Base-by-base conservation (phyloP, 306 rosid genomes). In the Rubus idaeus region DNA sequence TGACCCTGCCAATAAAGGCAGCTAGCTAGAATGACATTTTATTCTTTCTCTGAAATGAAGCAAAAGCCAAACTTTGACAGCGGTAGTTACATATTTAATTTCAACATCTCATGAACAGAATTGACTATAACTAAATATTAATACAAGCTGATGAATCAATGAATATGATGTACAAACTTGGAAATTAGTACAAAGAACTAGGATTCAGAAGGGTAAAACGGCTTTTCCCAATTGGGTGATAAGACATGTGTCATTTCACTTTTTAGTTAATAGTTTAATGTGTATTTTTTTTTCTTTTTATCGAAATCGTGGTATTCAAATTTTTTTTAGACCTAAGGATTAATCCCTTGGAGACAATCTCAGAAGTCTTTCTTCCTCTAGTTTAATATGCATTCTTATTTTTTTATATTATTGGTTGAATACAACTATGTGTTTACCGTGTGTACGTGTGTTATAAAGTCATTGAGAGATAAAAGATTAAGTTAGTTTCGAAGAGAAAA, bases 31-130 rank as follows among this genome's bases (percentile, higher is more conserved):
- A 18, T 9, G 52, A 35, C 67, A 50, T 50, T 61, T 49, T 51
- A 71, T 17, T 47, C 46, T n/a, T 7, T 64, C 73, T 72, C 67
- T 64, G 52, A 78, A 71, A 51, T 71, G 50, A 72, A 78, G 73
- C 73, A 52, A 71, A 35, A 64, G 47, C 66, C 70, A 60, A 61
- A 21, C 8, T 52, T 37, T 49, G 57, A 62, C 56, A 61, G n/a
- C 11, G 8, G 64, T 17, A 10, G 68, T 75, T 18, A 80, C 51
- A 74, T 47, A 42, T 49, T 26, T 44, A 47, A 71, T 21, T 56
- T 53, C 57, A 53, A 71, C 55, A 9, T 71, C 70, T 71, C 57
- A 52, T 61, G 68, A 72, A 6, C 10, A 35, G 49, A 18, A 64
- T 50, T 26, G 74, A 35, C 46, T 35, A 14, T n/a, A 6, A 53